Percentiles rank a stretch among this genome's conserved stretches.
Conservation (phyloP, 805 yeast species). For the Scheffersomyces amazonensis region DNA sequence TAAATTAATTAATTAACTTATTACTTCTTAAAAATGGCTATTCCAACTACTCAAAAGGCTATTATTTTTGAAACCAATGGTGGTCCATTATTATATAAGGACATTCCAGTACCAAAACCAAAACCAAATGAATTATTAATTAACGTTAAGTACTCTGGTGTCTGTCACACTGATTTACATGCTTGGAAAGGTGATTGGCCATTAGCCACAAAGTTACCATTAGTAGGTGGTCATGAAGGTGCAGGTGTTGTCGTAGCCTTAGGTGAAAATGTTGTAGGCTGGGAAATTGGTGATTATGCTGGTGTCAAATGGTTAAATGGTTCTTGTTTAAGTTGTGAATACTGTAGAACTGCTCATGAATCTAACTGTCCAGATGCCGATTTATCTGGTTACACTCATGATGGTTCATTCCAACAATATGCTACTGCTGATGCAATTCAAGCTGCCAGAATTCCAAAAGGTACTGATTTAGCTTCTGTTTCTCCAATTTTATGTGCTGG, state of each 20-base stretch:
- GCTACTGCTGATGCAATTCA: slow-evolving; percentile 86
- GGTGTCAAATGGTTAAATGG: slow-evolving; percentile 85
- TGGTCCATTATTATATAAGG: slow-evolving; percentile 46
- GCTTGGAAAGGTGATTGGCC: slow-evolving; percentile 97
- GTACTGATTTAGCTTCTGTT: slow-evolving; percentile 68
- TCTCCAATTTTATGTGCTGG: slow-evolving; percentile 91
- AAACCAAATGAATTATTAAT: slow-evolving; percentile 74
- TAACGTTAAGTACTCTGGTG: slow-evolving; percentile 85
- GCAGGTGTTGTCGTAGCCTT: slow-evolving; percentile 81
- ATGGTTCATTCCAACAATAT: slow-evolving; percentile 90
- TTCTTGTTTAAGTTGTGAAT: slow-evolving; percentile 75
- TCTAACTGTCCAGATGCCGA: slow-evolving; percentile 69
- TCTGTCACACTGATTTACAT: slow-evolving; percentile 91
- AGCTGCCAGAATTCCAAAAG: slow-evolving; percentile 76
- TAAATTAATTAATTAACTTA: too few relatives aligned
- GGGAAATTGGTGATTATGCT: slow-evolving; percentile 76
- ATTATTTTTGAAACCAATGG: slow-evolving; percentile 36
- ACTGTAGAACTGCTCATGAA: slow-evolving; percentile 64
- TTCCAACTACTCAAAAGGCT: slow-evolving; percentile 37
- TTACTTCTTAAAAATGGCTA: too few relatives aligned
- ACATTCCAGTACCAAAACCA: slow-evolving; percentile 79
- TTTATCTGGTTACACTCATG: slow-evolving; percentile 77
- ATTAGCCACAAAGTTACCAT: slow-evolving; percentile 65
- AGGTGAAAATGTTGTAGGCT: slow-evolving; percentile 66
- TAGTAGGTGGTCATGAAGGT: slow-evolving; percentile 90